Evolutionary conservation across 2,329 filamentous ascomycete species (phyloP).

Genomic region (Penicillium sp.): DNA sequence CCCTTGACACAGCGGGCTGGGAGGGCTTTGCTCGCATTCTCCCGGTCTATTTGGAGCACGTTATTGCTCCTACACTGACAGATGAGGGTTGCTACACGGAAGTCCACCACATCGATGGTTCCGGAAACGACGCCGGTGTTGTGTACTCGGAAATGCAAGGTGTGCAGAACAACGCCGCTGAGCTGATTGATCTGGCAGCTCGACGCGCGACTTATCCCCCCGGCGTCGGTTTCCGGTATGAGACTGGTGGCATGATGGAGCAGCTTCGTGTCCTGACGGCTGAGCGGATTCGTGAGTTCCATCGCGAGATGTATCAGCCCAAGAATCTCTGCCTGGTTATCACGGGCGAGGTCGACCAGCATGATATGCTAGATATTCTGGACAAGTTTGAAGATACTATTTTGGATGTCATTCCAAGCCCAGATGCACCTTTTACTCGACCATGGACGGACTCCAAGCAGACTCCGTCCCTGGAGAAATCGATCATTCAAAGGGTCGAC

Average conservation of each 20-base stretch:
- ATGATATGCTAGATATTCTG: constrained; percentile 75
- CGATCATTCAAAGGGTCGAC: constrained; percentile 74
- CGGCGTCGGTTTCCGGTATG: constrained; percentile 89
- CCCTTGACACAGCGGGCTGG: constrained; percentile 92
- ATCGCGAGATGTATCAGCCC: constrained; percentile 96
- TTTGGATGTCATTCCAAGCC: constrained; percentile 74
- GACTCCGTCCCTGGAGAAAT: constrained; percentile 70
- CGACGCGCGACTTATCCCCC: constrained; percentile 83
- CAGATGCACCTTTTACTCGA: constrained; percentile 74
- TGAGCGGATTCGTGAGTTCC: constrained; percentile 90
- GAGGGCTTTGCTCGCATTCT: constrained; percentile 94
- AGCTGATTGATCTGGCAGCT: constrained; percentile 84
- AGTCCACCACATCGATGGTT: constrained; percentile 91
- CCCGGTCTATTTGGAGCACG: constrained; percentile 92
- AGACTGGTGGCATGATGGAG: constrained; percentile 98
- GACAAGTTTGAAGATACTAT: constrained; percentile 89
- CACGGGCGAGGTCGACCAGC: constrained; percentile 87
- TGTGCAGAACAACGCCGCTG: constrained; percentile 78
- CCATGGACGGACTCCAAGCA: constrained; percentile 91
- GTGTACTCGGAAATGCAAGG: constrained; percentile 99
- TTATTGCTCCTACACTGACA: constrained; percentile 86
- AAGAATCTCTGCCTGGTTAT: constrained; percentile 91
- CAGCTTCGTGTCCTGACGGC: constrained; percentile 82
- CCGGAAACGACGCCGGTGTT: constrained; percentile 92
- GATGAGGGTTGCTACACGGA: constrained; percentile 94